Conservation (phyloP, 768 basidiomycete species). For the Termitomyces sp. region DNA sequence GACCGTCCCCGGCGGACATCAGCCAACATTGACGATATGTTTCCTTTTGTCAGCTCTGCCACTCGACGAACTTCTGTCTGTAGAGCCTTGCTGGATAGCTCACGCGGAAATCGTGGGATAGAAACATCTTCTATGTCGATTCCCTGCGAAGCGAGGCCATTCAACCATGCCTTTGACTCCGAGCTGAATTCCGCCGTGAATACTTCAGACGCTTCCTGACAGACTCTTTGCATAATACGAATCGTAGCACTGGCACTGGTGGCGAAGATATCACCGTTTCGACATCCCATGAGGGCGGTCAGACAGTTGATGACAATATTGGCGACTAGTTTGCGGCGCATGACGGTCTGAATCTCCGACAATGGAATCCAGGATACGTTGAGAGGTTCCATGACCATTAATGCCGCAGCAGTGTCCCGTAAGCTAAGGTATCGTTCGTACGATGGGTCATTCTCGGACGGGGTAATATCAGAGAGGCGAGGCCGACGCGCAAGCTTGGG, state of each 20-base stretch:
- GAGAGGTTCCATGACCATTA: conserved; percentile 53
- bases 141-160: conserved; percentile 22
- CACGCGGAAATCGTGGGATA: conserved; percentile 36
- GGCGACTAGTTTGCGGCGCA: conserved; percentile 78
- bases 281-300: conserved; percentile 73
- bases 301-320: conserved; percentile 84
- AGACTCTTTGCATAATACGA: conserved; percentile 47
- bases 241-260: conserved; percentile 32
- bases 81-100: conserved; percentile 40
- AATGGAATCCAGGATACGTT: conserved; percentile 61
- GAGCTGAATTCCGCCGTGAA: conserved; percentile 48
- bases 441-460: conserved; percentile 28
- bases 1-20: conserved; percentile 56
- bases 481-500: conserved; percentile 33
- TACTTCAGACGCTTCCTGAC: conserved; percentile 62
- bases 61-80: conserved; percentile 54
- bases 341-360: conserved; percentile 55
- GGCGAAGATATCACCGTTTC: conserved; percentile 69
- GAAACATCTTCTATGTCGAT: conserved; percentile 19
- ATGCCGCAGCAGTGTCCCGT: conserved; percentile 59
- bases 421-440: conserved; percentile 51
- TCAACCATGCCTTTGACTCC: conserved; percentile 31
- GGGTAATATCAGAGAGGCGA: conserved; percentile 48
- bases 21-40: conserved; percentile 76
- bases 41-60: conserved; percentile 49